Base-by-base conservation (phyloP, 257 asterid genomes). In the Paulownia fortunei region DNA sequence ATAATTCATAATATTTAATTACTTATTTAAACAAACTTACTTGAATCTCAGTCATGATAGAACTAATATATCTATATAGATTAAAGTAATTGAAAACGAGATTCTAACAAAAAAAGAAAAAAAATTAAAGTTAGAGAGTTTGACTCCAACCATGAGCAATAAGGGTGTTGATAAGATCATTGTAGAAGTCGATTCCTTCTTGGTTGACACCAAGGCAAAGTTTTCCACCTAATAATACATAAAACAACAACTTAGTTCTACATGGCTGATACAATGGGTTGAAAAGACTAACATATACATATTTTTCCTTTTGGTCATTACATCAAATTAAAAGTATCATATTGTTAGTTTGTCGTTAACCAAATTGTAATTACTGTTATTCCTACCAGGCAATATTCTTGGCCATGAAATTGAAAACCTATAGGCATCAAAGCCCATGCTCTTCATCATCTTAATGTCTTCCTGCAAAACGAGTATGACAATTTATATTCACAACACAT, bases 401-500 rank as follows among this genome's bases (percentile, higher is more conserved):
- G 76, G 8, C 82, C 82, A 78, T 27, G 82, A 36, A 58, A 78
- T 70, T 13, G 82, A 78, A 34, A 78, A 60, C 30, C 82, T 78
- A n/a, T n/a, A n/a, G n/a, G n/a, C n/a, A n/a, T n/a, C n/a, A n/a
- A n/a, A n/a, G n/a, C n/a, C n/a, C n/a, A n/a, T n/a, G n/a, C n/a
- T n/a, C n/a, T n/a, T n/a, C n/a, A n/a, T n/a, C n/a, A n/a, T n/a
- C n/a, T n/a, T n/a, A n/a, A n/a, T n/a, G n/a, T n/a, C n/a, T n/a
- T n/a, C n/a, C n/a, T n/a, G n/a, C n/a, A n/a, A n/a, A n/a, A n/a
- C n/a, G n/a, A n/a, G 42, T 21, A 69, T 8, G 72, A 6, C 15
- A 42, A 11, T 2, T 9, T 8, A 42, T 5, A 0, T 8, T 3
- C 1, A 42, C 8, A 42, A 34, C 2, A 34, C 5, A 5, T 34